A percentile compares a stretch with the other conserved stretches of the same genome.
Evolutionary conservation across 108 stramenopile species (phyloP).

Genomic region (Skeletonema potamos): DNA sequence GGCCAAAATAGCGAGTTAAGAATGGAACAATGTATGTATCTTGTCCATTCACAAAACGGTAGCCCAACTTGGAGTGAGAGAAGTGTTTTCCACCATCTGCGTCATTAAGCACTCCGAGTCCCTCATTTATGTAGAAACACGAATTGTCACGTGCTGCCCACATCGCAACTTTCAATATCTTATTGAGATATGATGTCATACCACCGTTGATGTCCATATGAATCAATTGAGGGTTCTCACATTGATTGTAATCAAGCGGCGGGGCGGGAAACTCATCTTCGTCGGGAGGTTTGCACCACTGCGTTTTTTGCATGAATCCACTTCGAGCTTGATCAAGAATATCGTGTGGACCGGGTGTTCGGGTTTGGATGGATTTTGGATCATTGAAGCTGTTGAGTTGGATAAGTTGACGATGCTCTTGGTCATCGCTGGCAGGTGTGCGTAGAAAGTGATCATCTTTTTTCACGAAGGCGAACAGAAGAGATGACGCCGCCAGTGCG

Average conservation of each 20-base stretch:
- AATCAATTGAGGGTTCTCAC: neutral
- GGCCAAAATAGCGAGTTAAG: slow-evolving; percentile 7
- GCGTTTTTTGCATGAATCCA: neutral
- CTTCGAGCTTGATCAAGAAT: neutral
- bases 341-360: neutral
- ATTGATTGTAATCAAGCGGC: neutral
- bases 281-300: neutral
- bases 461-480: neutral
- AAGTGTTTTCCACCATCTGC: neutral
- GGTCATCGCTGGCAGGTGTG: neutral
- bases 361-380: neutral
- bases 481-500: neutral
- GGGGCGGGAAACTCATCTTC: neutral
- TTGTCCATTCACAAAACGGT: neutral
- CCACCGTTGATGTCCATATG: slow-evolving; percentile 2
- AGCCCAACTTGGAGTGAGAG: slow-evolving; percentile 1
- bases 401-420: neutral
- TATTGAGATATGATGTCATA: slow-evolving; percentile 3
- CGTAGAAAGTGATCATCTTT: neutral
- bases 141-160: slow-evolving; percentile 5
- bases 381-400: neutral
- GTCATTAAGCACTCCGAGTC: neutral
- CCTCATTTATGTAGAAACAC: slow-evolving; percentile 9
- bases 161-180: slow-evolving; percentile 3
- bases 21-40: slow-evolving; percentile 5